These are phyloP conservation scores for Xylariomycetidae sp. DNA, from an alignment of 2,329 filamentous ascomycete genomes.

Conservation along the genomic window DNA sequence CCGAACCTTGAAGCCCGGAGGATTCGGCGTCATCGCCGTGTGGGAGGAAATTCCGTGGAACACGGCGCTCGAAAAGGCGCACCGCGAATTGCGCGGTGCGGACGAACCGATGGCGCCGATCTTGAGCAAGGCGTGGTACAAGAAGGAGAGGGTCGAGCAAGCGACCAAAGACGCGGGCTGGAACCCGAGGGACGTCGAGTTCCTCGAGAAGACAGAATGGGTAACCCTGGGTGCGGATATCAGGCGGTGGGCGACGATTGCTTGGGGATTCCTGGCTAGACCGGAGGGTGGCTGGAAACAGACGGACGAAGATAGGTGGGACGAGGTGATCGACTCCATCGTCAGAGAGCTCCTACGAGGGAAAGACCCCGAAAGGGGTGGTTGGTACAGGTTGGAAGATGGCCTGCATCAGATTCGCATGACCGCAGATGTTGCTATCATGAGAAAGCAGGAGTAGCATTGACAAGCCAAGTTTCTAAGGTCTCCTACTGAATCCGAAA, in stretches of 20 bases:
- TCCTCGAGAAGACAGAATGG: slow-evolving; percentile 6
- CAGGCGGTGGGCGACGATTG: slow-evolving; percentile 8
- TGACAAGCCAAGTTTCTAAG: no score
- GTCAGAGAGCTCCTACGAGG: not conserved
- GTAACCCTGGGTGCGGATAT: slow-evolving; percentile 3
- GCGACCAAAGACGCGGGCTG: slow-evolving; percentile 3
- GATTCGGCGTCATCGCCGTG: slow-evolving; percentile 5
- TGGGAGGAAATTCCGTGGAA: slow-evolving; percentile 11
- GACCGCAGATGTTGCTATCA: slow-evolving; percentile 1
- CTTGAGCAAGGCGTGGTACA: slow-evolving; percentile 4
- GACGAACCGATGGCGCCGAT: slow-evolving; percentile 9
- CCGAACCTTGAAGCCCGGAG: slow-evolving; percentile 7
- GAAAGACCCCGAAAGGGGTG: no score
- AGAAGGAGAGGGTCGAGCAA: slow-evolving; percentile 4
- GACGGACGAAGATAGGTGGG: slow-evolving; percentile 8
- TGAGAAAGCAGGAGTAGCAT: no score
- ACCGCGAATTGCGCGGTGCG: slow-evolving; percentile 6
- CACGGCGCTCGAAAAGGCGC: slow-evolving; percentile 6
- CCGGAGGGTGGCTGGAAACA: slow-evolving; percentile 7
- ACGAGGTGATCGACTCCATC: slow-evolving; percentile 2
- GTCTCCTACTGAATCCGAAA: no score
- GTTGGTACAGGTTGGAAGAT: slow-evolving; percentile 4
- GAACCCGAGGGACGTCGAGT: slow-evolving; percentile 3
- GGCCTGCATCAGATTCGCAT: slow-evolving; percentile 4
- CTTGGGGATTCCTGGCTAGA: slow-evolving; percentile 8